Evolutionary conservation across 768 basidiomycete genomes (phyloP).

Genomic region (Tricholoma bakamatsutake): DNA sequence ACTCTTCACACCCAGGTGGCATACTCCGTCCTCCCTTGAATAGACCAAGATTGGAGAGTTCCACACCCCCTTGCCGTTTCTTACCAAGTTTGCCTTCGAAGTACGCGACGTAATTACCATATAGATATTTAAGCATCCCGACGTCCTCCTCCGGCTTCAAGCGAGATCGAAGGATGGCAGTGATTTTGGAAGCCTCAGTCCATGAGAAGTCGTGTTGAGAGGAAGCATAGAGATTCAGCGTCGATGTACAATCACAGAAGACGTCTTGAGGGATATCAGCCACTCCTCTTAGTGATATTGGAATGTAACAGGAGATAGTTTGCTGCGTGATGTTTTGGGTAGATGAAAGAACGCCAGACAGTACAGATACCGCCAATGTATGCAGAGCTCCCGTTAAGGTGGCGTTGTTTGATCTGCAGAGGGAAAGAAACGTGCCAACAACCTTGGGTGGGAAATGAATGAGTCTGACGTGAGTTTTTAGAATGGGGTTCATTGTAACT

Average conservation of each 20-base stretch:
- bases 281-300: conserved; percentile 28
- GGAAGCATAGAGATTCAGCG: conserved; percentile 14
- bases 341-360: conserved; percentile 20
- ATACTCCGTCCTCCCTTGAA: conserved; percentile 9
- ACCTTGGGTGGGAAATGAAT: conserved; percentile 19
- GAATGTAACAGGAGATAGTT: conserved; percentile 18
- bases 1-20: conserved; percentile 1
- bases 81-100: conserved; percentile 23
- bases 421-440: conserved; percentile 13
- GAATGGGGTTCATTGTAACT: conserved; percentile 11
- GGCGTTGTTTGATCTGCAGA: conserved; percentile 23
- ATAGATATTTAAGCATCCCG: conserved; percentile 28
- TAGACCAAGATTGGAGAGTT: conserved; percentile 34
- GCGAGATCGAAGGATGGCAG: conserved; percentile 19
- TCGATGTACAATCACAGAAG: conserved; percentile 30
- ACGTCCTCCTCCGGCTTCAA: conserved; percentile 17
- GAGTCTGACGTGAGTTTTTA: conserved; percentile 21
- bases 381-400: conserved; percentile 30
- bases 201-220: conserved; percentile 25
- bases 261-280: conserved; percentile 19
- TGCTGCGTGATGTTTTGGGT: conserved; percentile 4
- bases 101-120: conserved; percentile 24
- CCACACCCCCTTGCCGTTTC: conserved; percentile 26
- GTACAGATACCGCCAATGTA: conserved; percentile 18
- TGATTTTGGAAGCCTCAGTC: conserved; percentile 23